Evolutionary conservation across 352 stramenopile genomes (phyloP).

Genomic region (Phytophthora sp.): DNA sequence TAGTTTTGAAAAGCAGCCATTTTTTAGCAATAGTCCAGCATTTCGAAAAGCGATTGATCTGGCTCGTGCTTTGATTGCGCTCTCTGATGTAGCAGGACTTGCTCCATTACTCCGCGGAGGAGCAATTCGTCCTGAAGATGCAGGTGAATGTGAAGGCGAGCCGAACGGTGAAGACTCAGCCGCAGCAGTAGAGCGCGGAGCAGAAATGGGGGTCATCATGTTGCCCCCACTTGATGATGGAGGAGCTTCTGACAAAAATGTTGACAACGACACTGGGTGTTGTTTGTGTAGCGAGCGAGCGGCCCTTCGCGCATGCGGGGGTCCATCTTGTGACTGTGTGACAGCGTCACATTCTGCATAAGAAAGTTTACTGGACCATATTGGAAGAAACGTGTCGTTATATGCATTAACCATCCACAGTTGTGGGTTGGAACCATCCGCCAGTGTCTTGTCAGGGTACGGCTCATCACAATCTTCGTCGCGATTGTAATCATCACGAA

Average conservation of each 20-base stretch:
- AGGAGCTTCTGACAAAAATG: constrained; percentile 37
- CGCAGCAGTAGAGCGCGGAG: constrained; percentile 7
- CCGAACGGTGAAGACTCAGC: constrained; percentile 15
- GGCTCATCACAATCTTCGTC: constrained; percentile 1
- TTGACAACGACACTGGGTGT: constrained; percentile 41
- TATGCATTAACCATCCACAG: constrained; percentile 63
- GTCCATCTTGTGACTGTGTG: constrained; percentile 23
- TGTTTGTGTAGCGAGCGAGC: constrained; percentile 63
- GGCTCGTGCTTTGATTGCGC: constrained; percentile 35
- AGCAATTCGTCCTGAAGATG: constrained; percentile 10
- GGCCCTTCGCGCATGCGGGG: constrained; percentile 31
- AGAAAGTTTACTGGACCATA: constrained; percentile 70
- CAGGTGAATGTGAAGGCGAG: constrained; percentile 25
- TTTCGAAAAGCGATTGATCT: constrained; percentile 61
- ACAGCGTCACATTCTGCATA: constrained; percentile 64
- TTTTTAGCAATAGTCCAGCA: constrained; percentile 51
- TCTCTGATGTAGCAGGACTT: constrained; percentile 10
- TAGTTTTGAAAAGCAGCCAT: constrained; percentile 54
- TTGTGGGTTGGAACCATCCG: not conserved
- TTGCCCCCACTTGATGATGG: constrained; percentile 4
- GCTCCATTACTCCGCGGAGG: constrained; percentile 6
- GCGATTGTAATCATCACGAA: constrained; percentile 7
- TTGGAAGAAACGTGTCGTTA: constrained; percentile 60
- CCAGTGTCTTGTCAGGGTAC: not conserved
- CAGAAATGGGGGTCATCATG: constrained; percentile 8